Percentiles rank a stretch among this genome's conserved stretches.
phyloP scores from a whole-genome alignment of 1,284 basidiomycete genomes.

The Garcileccinum viscosum region DNA sequence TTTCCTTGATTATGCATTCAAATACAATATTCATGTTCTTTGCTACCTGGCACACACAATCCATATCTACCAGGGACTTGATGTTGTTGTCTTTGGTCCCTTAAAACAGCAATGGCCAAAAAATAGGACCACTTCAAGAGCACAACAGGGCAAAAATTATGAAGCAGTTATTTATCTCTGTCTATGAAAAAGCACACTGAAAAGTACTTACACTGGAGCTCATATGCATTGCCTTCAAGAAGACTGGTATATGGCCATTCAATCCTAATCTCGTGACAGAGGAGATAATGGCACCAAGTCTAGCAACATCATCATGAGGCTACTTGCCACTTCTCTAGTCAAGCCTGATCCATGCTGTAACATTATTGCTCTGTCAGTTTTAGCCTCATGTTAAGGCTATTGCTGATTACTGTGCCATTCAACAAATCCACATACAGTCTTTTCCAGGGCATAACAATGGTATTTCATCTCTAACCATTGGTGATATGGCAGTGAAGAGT shows the following conservation, averaged over 20 bases:
- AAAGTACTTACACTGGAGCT: neutral
- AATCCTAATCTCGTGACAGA: neutral
- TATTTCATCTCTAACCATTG: too few species aligned
- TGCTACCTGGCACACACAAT: constrained; percentile 1
- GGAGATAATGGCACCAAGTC: constrained; percentile 9
- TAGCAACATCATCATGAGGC: neutral
- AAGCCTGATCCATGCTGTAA: neutral
- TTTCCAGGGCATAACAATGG: too few species aligned
- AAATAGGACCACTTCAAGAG: neutral
- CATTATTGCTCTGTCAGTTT: neutral
- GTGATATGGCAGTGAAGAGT: too few species aligned
- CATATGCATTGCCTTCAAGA: neutral
- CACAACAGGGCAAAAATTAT: neutral
- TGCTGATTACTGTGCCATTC: too few species aligned
- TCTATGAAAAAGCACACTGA: constrained; percentile 3
- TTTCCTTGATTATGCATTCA: neutral
- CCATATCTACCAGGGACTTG: constrained; percentile 11
- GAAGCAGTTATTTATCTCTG: constrained; percentile 4
- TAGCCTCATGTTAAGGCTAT: too few species aligned
- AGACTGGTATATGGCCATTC: constrained; percentile 8
- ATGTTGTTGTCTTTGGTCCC: constrained; percentile 2
- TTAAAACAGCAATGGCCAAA: neutral
- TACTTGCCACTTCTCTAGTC: neutral
- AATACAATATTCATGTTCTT: neutral
- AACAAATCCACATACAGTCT: too few species aligned